A percentile compares a stretch with the other conserved stretches of the same genome.
These are phyloP conservation scores for Nidula microcarpa DNA, from an alignment of 768 basidiomycete genomes.

Conservation along the genomic window DNA sequence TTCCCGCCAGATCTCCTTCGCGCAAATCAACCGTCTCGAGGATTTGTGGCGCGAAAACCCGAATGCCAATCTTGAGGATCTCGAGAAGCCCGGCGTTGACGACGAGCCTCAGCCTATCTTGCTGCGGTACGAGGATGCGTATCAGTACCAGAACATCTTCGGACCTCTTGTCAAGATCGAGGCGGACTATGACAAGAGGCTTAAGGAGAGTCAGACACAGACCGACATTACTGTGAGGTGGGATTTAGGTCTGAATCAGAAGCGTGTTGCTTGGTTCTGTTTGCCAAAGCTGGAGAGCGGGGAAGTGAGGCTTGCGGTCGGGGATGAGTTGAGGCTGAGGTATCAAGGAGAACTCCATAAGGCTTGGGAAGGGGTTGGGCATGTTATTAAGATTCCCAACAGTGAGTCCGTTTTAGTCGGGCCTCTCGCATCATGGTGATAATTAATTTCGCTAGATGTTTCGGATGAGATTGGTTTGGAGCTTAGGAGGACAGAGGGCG, in stretches of 20 bases:
- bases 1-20: slow-evolving; percentile 94
- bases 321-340: slow-evolving; percentile 89
- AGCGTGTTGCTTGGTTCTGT: slow-evolving; percentile 97
- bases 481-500: slow-evolving; percentile 84
- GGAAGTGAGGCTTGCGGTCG: slow-evolving; percentile 94
- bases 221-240: slow-evolving; percentile 94
- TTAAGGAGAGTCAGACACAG: slow-evolving; percentile 99
- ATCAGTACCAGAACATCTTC: slow-evolving; percentile 99
- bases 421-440: slow-evolving; percentile 6
- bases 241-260: slow-evolving; percentile 98
- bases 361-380: slow-evolving; percentile 95
- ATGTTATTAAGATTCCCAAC: slow-evolving; percentile 99
- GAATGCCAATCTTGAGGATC: slow-evolving; percentile 90
- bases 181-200: slow-evolving; percentile 95
- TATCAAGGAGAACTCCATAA: slow-evolving; percentile 89
- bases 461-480: slow-evolving; percentile 98
- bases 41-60: slow-evolving; percentile 98
- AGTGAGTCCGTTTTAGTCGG: slow-evolving; percentile 50
- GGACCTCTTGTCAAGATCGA: slow-evolving; percentile 99
- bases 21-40: slow-evolving; percentile 95
- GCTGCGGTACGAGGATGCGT: slow-evolving; percentile 94
- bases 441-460: slow-evolving; percentile 56
- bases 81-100: slow-evolving; percentile 96
- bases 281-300: slow-evolving; percentile 97
- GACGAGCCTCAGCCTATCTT: slow-evolving; percentile 95